Percentiles rank a stretch among this genome's conserved stretches.
Evolutionary conservation across 306 rosid genomes (phyloP).

Genomic region (Prunus dulcis): DNA sequence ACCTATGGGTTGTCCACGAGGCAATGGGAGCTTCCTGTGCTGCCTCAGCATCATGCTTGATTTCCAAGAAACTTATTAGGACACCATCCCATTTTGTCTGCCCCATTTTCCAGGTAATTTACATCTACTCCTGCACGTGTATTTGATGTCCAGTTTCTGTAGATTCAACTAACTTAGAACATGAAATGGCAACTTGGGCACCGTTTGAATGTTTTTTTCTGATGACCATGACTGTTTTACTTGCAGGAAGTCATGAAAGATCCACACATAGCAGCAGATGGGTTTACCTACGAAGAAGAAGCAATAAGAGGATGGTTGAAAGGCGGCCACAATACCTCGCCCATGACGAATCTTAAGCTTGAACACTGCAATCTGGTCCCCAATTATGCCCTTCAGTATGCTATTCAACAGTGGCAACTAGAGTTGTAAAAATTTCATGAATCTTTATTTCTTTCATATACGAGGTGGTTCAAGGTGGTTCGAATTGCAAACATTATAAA

Average conservation of each 20-base stretch:
- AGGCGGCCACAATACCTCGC: conserved; percentile 88
- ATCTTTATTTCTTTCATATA: background rate
- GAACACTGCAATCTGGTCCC: conserved; percentile 81
- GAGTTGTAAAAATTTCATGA: conserved; percentile 25
- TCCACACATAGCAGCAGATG: conserved; percentile 95
- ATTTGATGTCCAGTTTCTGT: background rate
- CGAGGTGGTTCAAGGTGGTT: too few species aligned
- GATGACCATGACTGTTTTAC: conserved; percentile 10
- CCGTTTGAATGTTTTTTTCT: background rate
- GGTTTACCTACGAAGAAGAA: conserved; percentile 88
- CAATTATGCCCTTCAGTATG: conserved; percentile 78
- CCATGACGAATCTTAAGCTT: conserved; percentile 95
- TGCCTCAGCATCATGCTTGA: conserved; percentile 34
- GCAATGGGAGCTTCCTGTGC: conserved; percentile 55
- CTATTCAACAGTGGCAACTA: conserved; percentile 93
- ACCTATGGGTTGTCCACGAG: conserved; percentile 72
- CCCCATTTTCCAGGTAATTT: conserved; percentile 86
- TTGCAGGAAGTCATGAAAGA: conserved; percentile 88
- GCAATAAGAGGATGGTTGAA: conserved; percentile 88
- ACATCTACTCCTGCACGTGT: background rate
- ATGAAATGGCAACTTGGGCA: background rate
- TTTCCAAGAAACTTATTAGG: conserved; percentile 59
- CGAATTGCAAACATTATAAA: too few species aligned
- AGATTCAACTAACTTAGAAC: background rate
- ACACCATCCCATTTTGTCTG: conserved; percentile 88